Base-by-base conservation (phyloP, 495 filamentous ascomycete genomes). In the Aspergillus baeticus region DNA sequence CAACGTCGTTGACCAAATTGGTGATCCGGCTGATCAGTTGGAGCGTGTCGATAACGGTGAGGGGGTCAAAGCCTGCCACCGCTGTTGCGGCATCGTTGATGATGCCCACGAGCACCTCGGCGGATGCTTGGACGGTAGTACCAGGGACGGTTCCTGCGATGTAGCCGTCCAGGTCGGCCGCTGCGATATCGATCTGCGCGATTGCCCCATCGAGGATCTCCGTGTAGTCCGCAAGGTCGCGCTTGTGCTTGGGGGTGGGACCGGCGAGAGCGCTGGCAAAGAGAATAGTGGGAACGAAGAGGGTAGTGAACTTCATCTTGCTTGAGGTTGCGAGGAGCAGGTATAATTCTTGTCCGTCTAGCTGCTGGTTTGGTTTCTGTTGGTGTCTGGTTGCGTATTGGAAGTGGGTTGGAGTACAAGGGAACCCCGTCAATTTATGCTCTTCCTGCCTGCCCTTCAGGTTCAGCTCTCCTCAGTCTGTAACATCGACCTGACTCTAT, bases 101-200 rank as follows among this genome's bases (percentile, higher is more conserved):
- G 38, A 63, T 50, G 15, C 38, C 44, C 36, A 69, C 61, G 39
- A 76, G 57, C 42, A 45, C 54, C 17, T 69, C 45, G 8, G 71
- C 61, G 59, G 64, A 56, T 22, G 56, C 47, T 31, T 74, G 39
- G 10, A 75, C 55, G 23, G 54, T 43, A 17, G 45, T 48, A 15
- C 45, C 45, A 6, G 59, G 37, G 7, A 58, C 7, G 59, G 70
- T 57, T 26, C 61, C 60, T 50, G 63, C 57, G 36, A 60, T 57
- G 60, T 71, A 76, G 37, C 59, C 56, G 36, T 69, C 66, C 21
- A 75, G 65, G 29, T 69, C 69, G 5, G 42, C 48, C 60, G 69
- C 67, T 20, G 75, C 67, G 48, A 67, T 49, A 31, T 58, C 55
- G 26, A 74, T 64, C 8, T 68, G 66, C 46, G 47, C 56, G 2